These are phyloP conservation scores for Schwanniomyces occidentalis DNA, from an alignment of 805 yeast species.

Conservation along the genomic window DNA sequence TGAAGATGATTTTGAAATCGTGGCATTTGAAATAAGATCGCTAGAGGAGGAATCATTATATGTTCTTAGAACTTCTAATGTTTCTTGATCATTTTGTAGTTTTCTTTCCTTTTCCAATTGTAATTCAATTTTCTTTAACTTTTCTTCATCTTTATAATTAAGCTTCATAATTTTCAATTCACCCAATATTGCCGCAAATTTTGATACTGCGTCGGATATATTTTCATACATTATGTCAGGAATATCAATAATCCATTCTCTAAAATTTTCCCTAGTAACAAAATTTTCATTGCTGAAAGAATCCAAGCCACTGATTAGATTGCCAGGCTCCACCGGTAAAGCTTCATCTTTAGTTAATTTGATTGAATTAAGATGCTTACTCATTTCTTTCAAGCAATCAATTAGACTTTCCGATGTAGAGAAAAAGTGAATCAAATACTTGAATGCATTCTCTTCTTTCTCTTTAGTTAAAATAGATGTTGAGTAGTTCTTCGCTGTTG, in stretches of 20 bases:
- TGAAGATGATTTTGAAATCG: too few relatives aligned
- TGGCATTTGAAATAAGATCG: too few relatives aligned
- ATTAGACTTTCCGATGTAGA: conserved; percentile 1
- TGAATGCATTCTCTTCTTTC: conserved; percentile 6
- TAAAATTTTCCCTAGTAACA: conserved; percentile 5
- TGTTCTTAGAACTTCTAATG: too few relatives aligned
- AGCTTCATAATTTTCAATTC: conserved; percentile 8
- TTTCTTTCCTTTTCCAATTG: background rate
- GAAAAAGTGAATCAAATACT: conserved; percentile 2
- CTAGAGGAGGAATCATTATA: too few relatives aligned
- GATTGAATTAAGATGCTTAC: background rate
- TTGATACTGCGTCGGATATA: conserved; percentile 3
- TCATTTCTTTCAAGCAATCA: conserved; percentile 2
- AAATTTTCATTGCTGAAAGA: background rate
- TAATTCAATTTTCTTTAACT: background rate
- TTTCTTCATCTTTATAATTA: conserved; percentile 4
- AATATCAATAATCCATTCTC: conserved; percentile 9
- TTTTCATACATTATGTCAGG: conserved; percentile 8
- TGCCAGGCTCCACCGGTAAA: background rate
- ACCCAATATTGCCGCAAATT: conserved; percentile 4
- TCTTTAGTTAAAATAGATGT: background rate
- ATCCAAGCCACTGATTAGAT: background rate
- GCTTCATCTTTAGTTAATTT: background rate
- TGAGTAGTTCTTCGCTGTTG: conserved; percentile 1
- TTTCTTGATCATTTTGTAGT: too few relatives aligned